Base-by-base conservation (phyloP, 495 filamentous ascomycete genomes). In the Aspergillus egyptiacus region DNA sequence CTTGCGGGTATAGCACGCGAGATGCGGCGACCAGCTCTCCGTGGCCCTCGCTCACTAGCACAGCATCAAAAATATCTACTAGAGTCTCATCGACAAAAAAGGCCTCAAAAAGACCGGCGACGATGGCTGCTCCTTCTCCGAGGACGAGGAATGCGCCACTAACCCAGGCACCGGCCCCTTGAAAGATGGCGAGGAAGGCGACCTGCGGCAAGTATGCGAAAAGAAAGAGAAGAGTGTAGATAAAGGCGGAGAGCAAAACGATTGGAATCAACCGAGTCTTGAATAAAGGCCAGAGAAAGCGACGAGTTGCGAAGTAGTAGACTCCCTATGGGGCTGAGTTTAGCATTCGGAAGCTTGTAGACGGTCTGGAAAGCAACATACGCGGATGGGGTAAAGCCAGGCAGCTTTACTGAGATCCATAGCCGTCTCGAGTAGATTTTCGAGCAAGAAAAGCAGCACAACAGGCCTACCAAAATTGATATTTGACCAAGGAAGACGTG, bases 1-100 rank as follows among this genome's bases (percentile, higher is more conserved):
- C 72, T 30, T 79, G 70, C 3, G 73, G 71, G 40, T 77, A 67
- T 17, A 86, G 67, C 3, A 80, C 70, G 19, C 82, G 66, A 24
- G 71, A 76, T 5, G 66, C 70, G 6, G 66, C 63, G 45, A 86
- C 71, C 20, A 86, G 69, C 46, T 80, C 71, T 28, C 74, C 72
- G 35, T 75, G 71, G 9, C 79, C 80, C 55, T 83, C 74, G 27
- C 79, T 71, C 19, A 84, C 71, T 27, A 84, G 59, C 1, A 83
- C 76, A 2, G 82, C 73, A 51, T 85, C 82, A 48, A 85, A 85
- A 36, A 83, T 75, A 61, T 85, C 82, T 20, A 85, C 80, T 42
- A 83, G 71, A 1, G 82, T 82, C 55, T 84, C 77, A 52, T 85
- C 82, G 17, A 83, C 81, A 38, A 86, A 78, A 52, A 86, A 82